Conservation (phyloP, 1,284 basidiomycete species). For the Fomitopsis schrenkii region DNA sequence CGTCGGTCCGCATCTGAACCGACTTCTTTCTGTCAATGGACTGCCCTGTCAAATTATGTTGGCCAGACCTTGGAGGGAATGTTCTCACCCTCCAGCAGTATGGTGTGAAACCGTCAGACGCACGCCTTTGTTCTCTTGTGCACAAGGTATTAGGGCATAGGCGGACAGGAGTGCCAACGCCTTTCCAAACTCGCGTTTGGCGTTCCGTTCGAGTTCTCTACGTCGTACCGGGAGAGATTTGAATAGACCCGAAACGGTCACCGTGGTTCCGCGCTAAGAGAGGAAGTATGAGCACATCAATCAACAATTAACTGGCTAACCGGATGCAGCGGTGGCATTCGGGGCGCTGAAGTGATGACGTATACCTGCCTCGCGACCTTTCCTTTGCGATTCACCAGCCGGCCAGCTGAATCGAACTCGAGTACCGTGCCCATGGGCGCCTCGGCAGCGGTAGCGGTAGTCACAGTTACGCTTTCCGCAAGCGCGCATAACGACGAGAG, state of each 20-base stretch:
- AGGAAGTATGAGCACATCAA: background rate
- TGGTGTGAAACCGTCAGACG: slow-evolving; percentile 77
- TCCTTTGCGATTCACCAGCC: slow-evolving; percentile 42
- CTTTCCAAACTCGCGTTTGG: slow-evolving; percentile 89
- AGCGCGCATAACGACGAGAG: slow-evolving; percentile 91
- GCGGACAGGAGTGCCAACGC: slow-evolving; percentile 80
- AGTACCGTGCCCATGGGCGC: slow-evolving; percentile 79
- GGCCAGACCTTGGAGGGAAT: background rate
- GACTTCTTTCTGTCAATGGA: slow-evolving; percentile 54
- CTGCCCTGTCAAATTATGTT: background rate
- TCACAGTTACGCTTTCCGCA: slow-evolving; percentile 65
- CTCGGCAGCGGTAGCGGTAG: slow-evolving; percentile 68
- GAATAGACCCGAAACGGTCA: slow-evolving; percentile 77
- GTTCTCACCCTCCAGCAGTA: slow-evolving; percentile 64
- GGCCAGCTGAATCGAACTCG: slow-evolving; percentile 65
- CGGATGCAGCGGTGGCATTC: background rate
- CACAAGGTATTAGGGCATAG: slow-evolving; percentile 86
- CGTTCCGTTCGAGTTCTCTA: slow-evolving; percentile 88
- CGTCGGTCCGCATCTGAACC: slow-evolving; percentile 73
- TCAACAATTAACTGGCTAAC: background rate
- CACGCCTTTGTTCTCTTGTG: slow-evolving; percentile 50
- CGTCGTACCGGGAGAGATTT: slow-evolving; percentile 83
- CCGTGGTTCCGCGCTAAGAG: slow-evolving; percentile 81
- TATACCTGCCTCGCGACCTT: slow-evolving; percentile 64
- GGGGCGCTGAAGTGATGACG: background rate